phyloP scores from a whole-genome alignment of 1,284 basidiomycete genomes.

The Cryptococcus deneoformans region DNA sequence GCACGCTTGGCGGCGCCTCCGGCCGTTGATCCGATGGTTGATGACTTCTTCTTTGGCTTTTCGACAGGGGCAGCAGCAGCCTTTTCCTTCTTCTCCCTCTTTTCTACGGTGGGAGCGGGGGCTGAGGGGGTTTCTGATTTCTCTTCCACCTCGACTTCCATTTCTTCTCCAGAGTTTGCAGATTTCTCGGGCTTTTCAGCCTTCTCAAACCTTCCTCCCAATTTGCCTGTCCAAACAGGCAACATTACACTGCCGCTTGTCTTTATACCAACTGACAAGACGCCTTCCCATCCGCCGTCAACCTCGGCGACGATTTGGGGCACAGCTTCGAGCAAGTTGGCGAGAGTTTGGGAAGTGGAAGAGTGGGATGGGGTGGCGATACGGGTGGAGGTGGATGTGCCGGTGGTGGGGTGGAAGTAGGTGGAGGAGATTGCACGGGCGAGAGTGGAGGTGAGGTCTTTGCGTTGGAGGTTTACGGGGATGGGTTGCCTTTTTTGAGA shows the following conservation, averaged over 20 bases:
- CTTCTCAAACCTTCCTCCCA: conserved; percentile 52
- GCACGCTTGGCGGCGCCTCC: conserved; percentile 10
- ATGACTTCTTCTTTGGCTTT: conserved; percentile 24
- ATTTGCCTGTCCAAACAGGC: conserved; percentile 78
- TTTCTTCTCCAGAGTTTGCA: conserved; percentile 48
- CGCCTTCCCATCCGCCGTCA: conserved; percentile 83
- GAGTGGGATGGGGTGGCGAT: conserved; percentile 70
- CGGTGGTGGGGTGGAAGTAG: conserved; percentile 88
- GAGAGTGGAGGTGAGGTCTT: conserved; percentile 84
- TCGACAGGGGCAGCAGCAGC: background rate
- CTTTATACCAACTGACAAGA: conserved; percentile 89
- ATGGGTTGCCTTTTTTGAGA: conserved; percentile 71
- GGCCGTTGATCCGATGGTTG: conserved; percentile 24
- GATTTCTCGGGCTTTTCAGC: conserved; percentile 56
- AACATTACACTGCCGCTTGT: conserved; percentile 79
- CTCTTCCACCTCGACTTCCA: conserved; percentile 65
- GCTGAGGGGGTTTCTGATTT: conserved; percentile 55
- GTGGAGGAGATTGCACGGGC: conserved; percentile 88
- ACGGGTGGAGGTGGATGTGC: conserved; percentile 77
- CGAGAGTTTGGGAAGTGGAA: conserved; percentile 55
- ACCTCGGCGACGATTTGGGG: conserved; percentile 70
- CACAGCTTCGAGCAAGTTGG: conserved; percentile 66
- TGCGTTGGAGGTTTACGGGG: conserved; percentile 78
- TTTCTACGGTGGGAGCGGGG: background rate
- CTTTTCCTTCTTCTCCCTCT: background rate